phyloP scores from a whole-genome alignment of 306 rosid genomes.

The Dryas octopetala region DNA sequence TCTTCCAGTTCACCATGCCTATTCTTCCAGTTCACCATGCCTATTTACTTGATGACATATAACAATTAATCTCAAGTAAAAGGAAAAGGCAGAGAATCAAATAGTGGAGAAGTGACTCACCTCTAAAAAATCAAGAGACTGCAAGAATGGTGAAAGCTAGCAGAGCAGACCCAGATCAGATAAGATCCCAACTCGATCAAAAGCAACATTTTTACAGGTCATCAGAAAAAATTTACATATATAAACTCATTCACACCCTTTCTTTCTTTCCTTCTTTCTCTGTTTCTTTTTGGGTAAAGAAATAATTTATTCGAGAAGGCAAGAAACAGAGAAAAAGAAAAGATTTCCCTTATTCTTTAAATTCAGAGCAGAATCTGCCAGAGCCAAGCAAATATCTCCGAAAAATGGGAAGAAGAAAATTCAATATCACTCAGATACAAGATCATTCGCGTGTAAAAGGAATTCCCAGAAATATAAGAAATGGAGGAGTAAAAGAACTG shows the following conservation, averaged over 20 bases:
- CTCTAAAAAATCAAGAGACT: slow-evolving; percentile 44
- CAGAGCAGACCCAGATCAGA: slow-evolving; percentile 48
- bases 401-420: slow-evolving; percentile 21
- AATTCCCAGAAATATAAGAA: slow-evolving; percentile 3
- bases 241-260: slow-evolving; percentile 2
- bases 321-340: slow-evolving; percentile 13
- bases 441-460: slow-evolving; percentile 36
- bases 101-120: slow-evolving; percentile 50
- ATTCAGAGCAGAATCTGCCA: slow-evolving; percentile 36
- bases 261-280: slow-evolving; percentile 15
- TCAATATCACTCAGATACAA: neutral
- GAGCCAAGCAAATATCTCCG: slow-evolving; percentile 17
- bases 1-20: slow-evolving; percentile 40
- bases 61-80: slow-evolving; percentile 21
- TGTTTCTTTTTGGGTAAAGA: slow-evolving; percentile 8
- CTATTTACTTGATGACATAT: slow-evolving; percentile 23
- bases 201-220: slow-evolving; percentile 41
- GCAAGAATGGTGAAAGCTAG: slow-evolving; percentile 30
- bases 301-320: slow-evolving; percentile 27
- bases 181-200: slow-evolving; percentile 45
- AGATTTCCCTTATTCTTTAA: slow-evolving; percentile 26
- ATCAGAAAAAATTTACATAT: slow-evolving; percentile 12
- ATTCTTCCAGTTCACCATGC: slow-evolving; percentile 39
- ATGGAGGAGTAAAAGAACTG: slow-evolving; percentile 21
- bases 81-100: slow-evolving; percentile 26